Evolutionary conservation across 257 asterid genomes (phyloP).

Genomic region (Solanum acaule): DNA sequence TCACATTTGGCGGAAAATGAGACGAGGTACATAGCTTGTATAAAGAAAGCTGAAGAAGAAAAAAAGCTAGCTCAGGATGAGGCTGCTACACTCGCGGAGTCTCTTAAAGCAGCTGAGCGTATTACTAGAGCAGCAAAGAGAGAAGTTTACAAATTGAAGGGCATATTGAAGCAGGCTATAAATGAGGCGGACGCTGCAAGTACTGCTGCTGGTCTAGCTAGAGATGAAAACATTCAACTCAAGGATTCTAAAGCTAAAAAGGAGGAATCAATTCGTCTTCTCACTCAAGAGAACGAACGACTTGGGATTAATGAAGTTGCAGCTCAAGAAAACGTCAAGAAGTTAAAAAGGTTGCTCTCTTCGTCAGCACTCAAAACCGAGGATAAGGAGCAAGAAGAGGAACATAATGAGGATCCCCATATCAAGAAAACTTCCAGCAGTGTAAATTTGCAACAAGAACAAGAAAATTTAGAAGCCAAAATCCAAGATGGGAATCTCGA

Average conservation of each 20-base stretch:
- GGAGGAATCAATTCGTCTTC: background rate
- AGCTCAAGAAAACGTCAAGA: constrained; percentile 23
- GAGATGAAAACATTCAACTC: constrained; percentile 5
- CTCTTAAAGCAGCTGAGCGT: constrained; percentile 40
- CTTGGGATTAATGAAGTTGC: background rate
- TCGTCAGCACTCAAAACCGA: constrained; percentile 20
- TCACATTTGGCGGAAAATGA: constrained; percentile 67
- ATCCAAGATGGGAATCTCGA: constrained; percentile 37
- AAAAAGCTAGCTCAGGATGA: constrained; percentile 40
- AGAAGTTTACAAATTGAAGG: constrained; percentile 51
- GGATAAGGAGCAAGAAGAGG: constrained; percentile 18
- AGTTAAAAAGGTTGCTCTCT: constrained; percentile 53
- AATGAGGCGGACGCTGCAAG: background rate
- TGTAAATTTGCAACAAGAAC: constrained; percentile 35
- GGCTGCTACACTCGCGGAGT: constrained; percentile 24
- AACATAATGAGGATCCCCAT: background rate
- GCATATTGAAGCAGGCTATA: constrained; percentile 68
- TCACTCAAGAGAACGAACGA: background rate
- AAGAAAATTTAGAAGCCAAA: constrained; percentile 9
- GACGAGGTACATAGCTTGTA: constrained; percentile 57
- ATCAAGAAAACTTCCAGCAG: constrained; percentile 12
- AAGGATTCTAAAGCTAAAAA: background rate
- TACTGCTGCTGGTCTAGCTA: background rate
- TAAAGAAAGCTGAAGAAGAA: constrained; percentile 67
- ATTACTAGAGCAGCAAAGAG: constrained; percentile 40